phyloP scores from a whole-genome alignment of 257 asterid genomes.

The Sherardia arvensis region DNA sequence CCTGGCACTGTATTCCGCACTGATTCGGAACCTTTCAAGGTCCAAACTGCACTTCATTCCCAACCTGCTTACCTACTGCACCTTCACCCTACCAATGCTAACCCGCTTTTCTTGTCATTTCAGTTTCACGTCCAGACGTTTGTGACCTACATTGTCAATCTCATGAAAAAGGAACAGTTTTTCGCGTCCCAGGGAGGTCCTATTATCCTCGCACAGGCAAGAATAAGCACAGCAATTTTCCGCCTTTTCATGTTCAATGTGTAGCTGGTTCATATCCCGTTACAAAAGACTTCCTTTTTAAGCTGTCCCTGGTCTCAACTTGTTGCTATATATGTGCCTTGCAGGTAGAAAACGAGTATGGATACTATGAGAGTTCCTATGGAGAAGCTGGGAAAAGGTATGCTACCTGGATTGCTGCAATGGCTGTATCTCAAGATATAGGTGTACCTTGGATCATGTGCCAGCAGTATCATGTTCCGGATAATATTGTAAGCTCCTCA shows the following conservation, averaged over 20 bases:
- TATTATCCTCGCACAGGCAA: conserved; percentile 76
- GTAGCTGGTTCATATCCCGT: background rate
- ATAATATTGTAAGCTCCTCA: conserved; percentile 45
- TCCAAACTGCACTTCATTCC: conserved; percentile 18
- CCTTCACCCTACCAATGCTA: background rate
- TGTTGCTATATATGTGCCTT: background rate
- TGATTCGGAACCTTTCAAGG: conserved; percentile 79
- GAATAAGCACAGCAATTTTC: background rate
- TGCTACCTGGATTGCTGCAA: conserved; percentile 76
- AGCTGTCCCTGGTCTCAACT: background rate
- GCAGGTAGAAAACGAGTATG: conserved; percentile 94
- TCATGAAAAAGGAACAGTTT: conserved; percentile 75
- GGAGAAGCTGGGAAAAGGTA: conserved; percentile 91
- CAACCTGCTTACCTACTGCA: too few relatives aligned
- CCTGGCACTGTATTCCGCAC: conserved; percentile 89
- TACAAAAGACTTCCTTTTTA: background rate
- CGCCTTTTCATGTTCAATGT: background rate
- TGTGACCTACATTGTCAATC: conserved; percentile 56
- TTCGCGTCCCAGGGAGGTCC: conserved; percentile 91
- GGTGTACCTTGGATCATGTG: conserved; percentile 99
- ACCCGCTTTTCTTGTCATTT: conserved; percentile 22
- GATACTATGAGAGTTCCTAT: conserved; percentile 65
- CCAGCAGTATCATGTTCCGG: conserved; percentile 82
- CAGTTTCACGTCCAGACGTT: conserved; percentile 80
- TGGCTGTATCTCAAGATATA: conserved; percentile 74